phyloP scores from a whole-genome alignment of 345 rosid genomes.

The Brassica carinata region DNA sequence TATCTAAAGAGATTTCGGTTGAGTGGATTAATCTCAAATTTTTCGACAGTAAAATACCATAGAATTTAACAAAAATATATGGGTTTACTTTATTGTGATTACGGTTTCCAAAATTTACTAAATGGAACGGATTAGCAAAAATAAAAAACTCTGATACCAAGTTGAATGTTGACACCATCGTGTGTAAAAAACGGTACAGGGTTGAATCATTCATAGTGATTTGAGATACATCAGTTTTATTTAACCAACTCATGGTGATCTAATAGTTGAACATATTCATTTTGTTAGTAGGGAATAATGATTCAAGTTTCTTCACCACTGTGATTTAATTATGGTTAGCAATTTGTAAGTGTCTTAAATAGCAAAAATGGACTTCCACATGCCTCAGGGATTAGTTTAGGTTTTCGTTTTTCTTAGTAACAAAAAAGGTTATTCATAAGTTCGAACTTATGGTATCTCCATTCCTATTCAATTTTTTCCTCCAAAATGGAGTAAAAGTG shows the following conservation, averaged over 20 bases:
- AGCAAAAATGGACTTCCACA: not conserved
- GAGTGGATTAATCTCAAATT: constrained; percentile 17
- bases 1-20: constrained; percentile 42
- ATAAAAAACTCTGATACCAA: not conserved
- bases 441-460: not conserved
- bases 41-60: not conserved
- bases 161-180: not conserved
- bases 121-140: not conserved
- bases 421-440: not conserved
- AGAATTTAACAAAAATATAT: not conserved
- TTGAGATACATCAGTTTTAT: not conserved
- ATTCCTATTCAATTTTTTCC: too few species aligned
- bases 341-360: not conserved
- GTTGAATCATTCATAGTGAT: not conserved
- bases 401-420: not conserved
- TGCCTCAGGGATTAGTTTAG: not conserved
- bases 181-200: not conserved
- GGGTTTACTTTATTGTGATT: not conserved
- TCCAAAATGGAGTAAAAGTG: too few species aligned
- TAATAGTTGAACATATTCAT: not conserved
- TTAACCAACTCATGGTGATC: not conserved
- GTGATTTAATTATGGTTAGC: not conserved
- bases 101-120: not conserved
- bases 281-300: not conserved
- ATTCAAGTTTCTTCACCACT: not conserved